phyloP scores from a whole-genome alignment of 148 eudicot species.

The Bassia scoparia region DNA sequence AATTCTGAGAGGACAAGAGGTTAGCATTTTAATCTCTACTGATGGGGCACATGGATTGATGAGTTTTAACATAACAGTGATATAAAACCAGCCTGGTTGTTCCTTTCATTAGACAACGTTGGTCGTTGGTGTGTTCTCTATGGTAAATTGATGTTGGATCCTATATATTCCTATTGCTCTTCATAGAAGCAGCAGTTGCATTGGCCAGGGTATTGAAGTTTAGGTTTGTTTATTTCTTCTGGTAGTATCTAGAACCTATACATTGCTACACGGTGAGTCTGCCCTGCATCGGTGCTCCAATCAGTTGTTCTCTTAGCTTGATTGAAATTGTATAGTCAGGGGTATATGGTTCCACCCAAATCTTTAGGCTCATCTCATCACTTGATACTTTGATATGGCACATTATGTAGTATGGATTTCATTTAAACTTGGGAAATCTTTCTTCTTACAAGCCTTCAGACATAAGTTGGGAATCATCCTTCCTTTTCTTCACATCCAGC shows the following conservation, averaged over 20 bases:
- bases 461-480: too few relatives aligned
- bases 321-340: background rate
- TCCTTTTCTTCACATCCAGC: too few relatives aligned
- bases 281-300: slow-evolving; percentile 9
- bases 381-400: background rate
- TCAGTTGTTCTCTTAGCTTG: background rate
- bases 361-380: background rate
- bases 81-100: background rate
- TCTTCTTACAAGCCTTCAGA: too few relatives aligned
- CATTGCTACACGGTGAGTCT: background rate
- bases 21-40: background rate
- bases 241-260: background rate
- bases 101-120: background rate
- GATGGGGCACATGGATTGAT: background rate
- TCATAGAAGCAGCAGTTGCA: background rate
- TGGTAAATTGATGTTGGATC: background rate
- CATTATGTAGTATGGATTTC: background rate
- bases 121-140: background rate
- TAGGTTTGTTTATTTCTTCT: background rate
- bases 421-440: too few relatives aligned
- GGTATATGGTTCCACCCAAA: too few relatives aligned
- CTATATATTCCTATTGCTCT: background rate
- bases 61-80: background rate
- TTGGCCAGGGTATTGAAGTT: background rate
- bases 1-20: background rate